Conservation (phyloP, 805 yeast genomes). For the Suhomyces sp. region DNA sequence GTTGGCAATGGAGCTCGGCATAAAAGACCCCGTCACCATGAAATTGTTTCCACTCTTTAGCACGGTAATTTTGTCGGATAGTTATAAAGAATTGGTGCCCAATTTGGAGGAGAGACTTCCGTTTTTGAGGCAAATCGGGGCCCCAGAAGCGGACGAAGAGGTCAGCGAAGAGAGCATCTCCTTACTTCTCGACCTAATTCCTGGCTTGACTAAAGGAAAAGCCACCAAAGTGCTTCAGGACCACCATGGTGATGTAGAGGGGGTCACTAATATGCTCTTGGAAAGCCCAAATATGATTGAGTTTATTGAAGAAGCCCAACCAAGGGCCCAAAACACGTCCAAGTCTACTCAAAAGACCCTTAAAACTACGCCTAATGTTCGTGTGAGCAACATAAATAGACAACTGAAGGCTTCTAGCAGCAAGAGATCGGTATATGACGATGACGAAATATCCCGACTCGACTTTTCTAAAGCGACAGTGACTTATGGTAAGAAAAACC, state of each 20-base stretch:
- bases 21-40: slow-evolving; percentile 42
- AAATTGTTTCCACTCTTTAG: slow-evolving; percentile 53
- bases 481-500: slow-evolving; percentile 33
- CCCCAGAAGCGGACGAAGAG: slow-evolving; percentile 4
- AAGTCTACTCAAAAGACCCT: background rate
- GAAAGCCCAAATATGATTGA: slow-evolving; percentile 54
- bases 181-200: slow-evolving; percentile 59
- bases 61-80: slow-evolving; percentile 48
- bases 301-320: slow-evolving; percentile 25
- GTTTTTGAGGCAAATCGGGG: slow-evolving; percentile 33
- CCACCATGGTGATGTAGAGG: slow-evolving; percentile 52
- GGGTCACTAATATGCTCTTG: slow-evolving; percentile 54
- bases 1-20: slow-evolving; percentile 43
- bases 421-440: slow-evolving; percentile 24
- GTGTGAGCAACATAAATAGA: slow-evolving; percentile 1
- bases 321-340: background rate
- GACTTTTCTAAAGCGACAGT: slow-evolving; percentile 21
- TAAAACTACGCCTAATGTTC: background rate
- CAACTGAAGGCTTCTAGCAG: background rate
- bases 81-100: slow-evolving; percentile 47
- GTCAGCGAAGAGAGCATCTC: slow-evolving; percentile 35
- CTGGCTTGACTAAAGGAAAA: slow-evolving; percentile 49
- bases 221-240: slow-evolving; percentile 48
- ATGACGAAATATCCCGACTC: slow-evolving; percentile 28
- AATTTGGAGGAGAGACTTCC: slow-evolving; percentile 51